Evolutionary conservation across 108 stramenopile genomes (phyloP).

Genomic region (Thalassiosira profunda): DNA sequence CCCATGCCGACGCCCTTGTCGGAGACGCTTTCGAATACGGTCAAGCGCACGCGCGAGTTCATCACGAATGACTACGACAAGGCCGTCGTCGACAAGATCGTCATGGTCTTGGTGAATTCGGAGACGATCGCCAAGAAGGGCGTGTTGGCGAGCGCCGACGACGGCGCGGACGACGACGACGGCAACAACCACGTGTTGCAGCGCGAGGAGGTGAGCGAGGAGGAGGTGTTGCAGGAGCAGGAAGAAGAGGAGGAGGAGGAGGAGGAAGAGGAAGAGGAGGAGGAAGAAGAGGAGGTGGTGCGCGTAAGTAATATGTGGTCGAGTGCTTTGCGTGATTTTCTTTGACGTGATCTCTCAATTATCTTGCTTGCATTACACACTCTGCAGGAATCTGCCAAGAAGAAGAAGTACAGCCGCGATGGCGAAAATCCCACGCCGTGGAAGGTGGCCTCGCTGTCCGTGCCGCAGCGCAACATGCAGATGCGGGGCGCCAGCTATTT

Average conservation of each 20-base stretch:
- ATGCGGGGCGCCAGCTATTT: conserved; percentile 5
- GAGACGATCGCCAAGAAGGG: conserved; percentile 77
- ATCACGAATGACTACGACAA: conserved; percentile 88
- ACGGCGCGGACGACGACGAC: conserved; percentile 86
- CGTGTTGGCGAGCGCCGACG: conserved; percentile 59
- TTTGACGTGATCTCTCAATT: neutral
- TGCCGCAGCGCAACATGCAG: conserved; percentile 56
- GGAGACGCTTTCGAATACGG: conserved; percentile 82
- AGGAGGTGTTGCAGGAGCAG: conserved; percentile 98
- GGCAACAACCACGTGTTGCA: conserved; percentile 86
- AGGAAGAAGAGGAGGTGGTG: conserved; percentile 4
- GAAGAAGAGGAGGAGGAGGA: conserved; percentile 89
- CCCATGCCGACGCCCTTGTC: conserved; percentile 89
- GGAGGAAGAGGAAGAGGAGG: conserved; percentile 50
- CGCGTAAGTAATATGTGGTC: neutral
- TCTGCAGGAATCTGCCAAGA: conserved; percentile 84
- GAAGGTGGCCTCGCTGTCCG: conserved; percentile 82
- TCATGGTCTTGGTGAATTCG: conserved; percentile 93
- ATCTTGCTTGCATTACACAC: neutral
- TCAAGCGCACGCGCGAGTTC: conserved; percentile 81
- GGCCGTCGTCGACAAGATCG: conserved; percentile 93
- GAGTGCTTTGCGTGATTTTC: neutral
- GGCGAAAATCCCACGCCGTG: conserved; percentile 96
- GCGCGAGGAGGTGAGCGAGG: conserved; percentile 96
- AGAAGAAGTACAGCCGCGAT: conserved; percentile 96